Base-by-base conservation (phyloP, 257 asterid species). In the Solanum lignicaule region DNA sequence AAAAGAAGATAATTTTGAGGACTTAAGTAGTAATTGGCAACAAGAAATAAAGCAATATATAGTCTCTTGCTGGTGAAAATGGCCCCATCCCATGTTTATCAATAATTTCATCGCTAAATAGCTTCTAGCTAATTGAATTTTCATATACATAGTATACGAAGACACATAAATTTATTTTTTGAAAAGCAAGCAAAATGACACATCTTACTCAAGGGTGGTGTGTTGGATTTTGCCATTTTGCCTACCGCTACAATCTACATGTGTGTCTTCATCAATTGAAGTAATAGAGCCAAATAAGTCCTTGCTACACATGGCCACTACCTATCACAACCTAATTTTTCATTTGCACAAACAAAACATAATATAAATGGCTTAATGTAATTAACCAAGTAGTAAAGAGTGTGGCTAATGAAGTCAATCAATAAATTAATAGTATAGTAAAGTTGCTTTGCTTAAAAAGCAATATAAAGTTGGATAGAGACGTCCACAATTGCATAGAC, bases 41-140 rank as follows among this genome's bases (percentile, higher is more conserved):
- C 15, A 33, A 7, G 43, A 33, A 84, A 84, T 33, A 66, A 84
- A 66, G 16, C 87, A 62, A 72, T 33, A 33, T 72, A 32, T 29
- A 14, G 43, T 72, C 79, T 9, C 25, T 16, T 72, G 43, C 41
- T 18, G 43, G 85, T 88, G 86, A 75, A 20, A 88, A 88, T 88
- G 87, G 89, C 52, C 88, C 66, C 16, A 79, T 79, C 25, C 55
- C 89, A 88, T 75, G 83, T 86, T 52, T 52, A 52, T 52, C 9
- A 52, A 52, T 52, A 16, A 52, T 52, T 52, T 18, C 62, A 52
- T 52, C n/a, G n/a, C n/a, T 16, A 18, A 16, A 52, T 52, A 52
- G 62, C 62, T 52, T 52, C 1, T 0, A 6, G 62, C 62, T 52
- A 52, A 52, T 52, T 52, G n/a, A 52, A 18, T 52, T 52, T 52